phyloP scores from a whole-genome alignment of 2,329 filamentous ascomycete species.

The Sarocladium oryzae region DNA sequence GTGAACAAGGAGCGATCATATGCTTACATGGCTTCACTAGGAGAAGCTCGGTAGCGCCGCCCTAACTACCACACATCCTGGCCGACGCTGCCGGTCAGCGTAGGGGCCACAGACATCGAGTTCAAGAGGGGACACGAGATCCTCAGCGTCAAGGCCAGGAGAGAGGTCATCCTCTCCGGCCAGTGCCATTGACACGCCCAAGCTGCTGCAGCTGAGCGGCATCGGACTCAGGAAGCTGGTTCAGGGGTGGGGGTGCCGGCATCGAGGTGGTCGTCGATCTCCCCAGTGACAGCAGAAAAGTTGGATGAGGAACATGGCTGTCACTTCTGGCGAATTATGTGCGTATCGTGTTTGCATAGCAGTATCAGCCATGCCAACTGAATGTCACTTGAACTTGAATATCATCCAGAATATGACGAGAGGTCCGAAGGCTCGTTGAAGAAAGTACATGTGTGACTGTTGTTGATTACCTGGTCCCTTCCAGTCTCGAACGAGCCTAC shows the following conservation, averaged over 20 bases:
- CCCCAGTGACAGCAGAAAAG: too few species aligned
- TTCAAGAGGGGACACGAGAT: slow-evolving; percentile 35
- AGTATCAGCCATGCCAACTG: too few species aligned
- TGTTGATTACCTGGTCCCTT: too few species aligned
- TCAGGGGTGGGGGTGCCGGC: slow-evolving; percentile 54
- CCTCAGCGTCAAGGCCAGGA: slow-evolving; percentile 59
- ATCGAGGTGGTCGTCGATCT: slow-evolving; percentile 65
- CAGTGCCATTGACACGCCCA: slow-evolving; percentile 65
- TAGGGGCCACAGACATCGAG: slow-evolving; percentile 54
- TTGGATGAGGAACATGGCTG: too few species aligned
- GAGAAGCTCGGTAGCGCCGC: background rate
- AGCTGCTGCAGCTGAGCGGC: slow-evolving; percentile 70
- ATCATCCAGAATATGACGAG: too few species aligned
- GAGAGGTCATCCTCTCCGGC: slow-evolving; percentile 68
- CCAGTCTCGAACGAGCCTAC: too few species aligned
- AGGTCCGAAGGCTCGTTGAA: too few species aligned
- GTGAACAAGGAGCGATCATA: background rate
- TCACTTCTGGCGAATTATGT: too few species aligned
- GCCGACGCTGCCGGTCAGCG: background rate
- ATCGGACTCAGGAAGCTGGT: slow-evolving; percentile 63
- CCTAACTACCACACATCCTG: slow-evolving; percentile 7
- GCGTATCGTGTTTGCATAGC: too few species aligned
- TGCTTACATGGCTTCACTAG: slow-evolving; percentile 1
- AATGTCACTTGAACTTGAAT: too few species aligned
- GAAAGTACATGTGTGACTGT: too few species aligned